Evolutionary conservation across 2,329 filamentous ascomycete genomes (phyloP), one percentile per base, ranked within the genome.

Genomic region (Epichloe brachyelytri): DNA sequence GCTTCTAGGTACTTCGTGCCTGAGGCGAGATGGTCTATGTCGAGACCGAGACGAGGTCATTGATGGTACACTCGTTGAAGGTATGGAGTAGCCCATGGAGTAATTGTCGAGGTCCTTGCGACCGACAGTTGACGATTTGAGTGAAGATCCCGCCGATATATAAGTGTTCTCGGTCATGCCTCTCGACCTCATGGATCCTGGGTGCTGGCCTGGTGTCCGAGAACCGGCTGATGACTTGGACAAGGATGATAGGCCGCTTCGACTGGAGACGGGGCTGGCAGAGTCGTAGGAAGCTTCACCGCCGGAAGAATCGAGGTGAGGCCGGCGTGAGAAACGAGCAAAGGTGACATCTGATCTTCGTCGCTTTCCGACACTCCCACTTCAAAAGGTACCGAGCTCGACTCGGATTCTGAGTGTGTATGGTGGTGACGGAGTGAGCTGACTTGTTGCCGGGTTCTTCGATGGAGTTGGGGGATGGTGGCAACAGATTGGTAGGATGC

Each of bases 391-490:
- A 79, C 73, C 14, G 76, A 76, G 47, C 74, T 73, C 17, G 70
- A 70, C 55, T 77, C 78, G 0, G 77, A 77, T 59, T 79, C 76
- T 5, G 75, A 77, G 70, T 72, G 17, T 65, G 62, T 39, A 73
- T 75, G 19, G 72, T 72, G 1, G 74, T 72, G 3, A 70, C 66
- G 2, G 70, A 72, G 8, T 69, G 68, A 19, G 69, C 66, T 7
- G 68, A 69, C 58, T 74, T 73, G 43, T 81, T 77, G 50, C 72
- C 75, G 52, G 81, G 78, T 60, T 89, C 83, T 59, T 89, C 85
- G 22, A 88, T 78, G 0, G 86, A 90, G 40, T 90, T 86, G 1
- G 88, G 87, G 88, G 87, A 89, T 0, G 89, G 86, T 33, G 88
- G 86, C 14, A 89, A 76, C 30, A 85, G 75, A 54, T 85, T 82